Evolutionary conservation across 352 stramenopile species (phyloP).

Genomic region (Globisporangium uncinulatum): DNA sequence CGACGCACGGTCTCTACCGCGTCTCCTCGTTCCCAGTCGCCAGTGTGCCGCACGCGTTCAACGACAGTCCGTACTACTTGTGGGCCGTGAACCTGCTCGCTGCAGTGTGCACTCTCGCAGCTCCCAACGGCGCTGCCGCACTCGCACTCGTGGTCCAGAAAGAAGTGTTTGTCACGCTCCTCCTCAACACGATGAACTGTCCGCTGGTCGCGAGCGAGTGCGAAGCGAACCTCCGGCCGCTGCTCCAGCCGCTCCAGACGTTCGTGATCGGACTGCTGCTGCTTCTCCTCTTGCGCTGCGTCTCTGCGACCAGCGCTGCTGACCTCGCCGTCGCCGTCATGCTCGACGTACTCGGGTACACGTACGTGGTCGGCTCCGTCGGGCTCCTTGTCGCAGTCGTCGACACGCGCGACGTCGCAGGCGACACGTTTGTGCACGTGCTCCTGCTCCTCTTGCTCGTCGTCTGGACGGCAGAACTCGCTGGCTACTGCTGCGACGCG

Average conservation of each 20-base stretch:
- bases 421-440: slow-evolving; percentile 26
- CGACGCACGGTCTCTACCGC: slow-evolving; percentile 16
- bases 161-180: slow-evolving; percentile 27
- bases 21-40: slow-evolving; percentile 27
- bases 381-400: slow-evolving; percentile 35
- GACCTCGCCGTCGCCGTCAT: slow-evolving; percentile 29
- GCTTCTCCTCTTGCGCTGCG: slow-evolving; percentile 23
- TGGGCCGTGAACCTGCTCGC: slow-evolving; percentile 31
- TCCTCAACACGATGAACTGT: slow-evolving; percentile 38
- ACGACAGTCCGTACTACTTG: slow-evolving; percentile 28
- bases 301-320: slow-evolving; percentile 20
- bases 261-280: slow-evolving; percentile 27
- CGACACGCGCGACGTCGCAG: slow-evolving; percentile 26
- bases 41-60: slow-evolving; percentile 20
- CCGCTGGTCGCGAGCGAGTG: slow-evolving; percentile 15
- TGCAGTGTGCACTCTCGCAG: slow-evolving; percentile 23
- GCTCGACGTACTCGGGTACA: slow-evolving; percentile 35
- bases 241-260: slow-evolving; percentile 27
- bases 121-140: slow-evolving; percentile 21
- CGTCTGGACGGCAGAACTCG: slow-evolving; percentile 40
- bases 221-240: slow-evolving; percentile 9
- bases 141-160: slow-evolving; percentile 34
- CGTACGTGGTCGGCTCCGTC: slow-evolving; percentile 28
- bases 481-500: slow-evolving; percentile 38
- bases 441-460: slow-evolving; percentile 36